phyloP scores from a whole-genome alignment of 495 filamentous ascomycete species.

The Podospora appendiculata region DNA sequence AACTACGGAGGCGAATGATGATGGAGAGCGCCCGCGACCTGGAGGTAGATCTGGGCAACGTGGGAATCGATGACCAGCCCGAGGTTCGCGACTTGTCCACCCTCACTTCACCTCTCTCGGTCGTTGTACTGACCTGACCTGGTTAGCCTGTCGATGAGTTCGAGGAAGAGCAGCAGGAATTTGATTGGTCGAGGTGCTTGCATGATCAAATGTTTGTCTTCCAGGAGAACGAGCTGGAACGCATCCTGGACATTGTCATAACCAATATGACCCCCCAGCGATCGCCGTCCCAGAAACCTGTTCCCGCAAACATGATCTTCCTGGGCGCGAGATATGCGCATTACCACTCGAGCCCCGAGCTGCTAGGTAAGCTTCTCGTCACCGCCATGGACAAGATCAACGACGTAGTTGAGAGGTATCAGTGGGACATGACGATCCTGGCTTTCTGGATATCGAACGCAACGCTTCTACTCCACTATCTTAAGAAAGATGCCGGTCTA shows the following conservation, averaged over 20 bases:
- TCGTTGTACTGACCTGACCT: slow-evolving; percentile 6
- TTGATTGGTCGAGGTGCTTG: slow-evolving; percentile 92
- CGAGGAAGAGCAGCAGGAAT: slow-evolving; percentile 86
- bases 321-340: slow-evolving; percentile 93
- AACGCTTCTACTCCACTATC: slow-evolving; percentile 86
- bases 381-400: slow-evolving; percentile 96
- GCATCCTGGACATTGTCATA: slow-evolving; percentile 90
- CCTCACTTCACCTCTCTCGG: slow-evolving; percentile 1
- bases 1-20: slow-evolving; percentile 96
- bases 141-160: slow-evolving; percentile 68
- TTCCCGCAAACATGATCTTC: slow-evolving; percentile 95
- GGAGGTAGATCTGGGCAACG: slow-evolving; percentile 91
- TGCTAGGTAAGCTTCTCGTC: slow-evolving; percentile 70
- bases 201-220: slow-evolving; percentile 99
- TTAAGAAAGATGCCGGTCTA: slow-evolving; percentile 87
- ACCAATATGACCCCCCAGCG: slow-evolving; percentile 97
- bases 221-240: slow-evolving; percentile 83
- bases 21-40: slow-evolving; percentile 98
- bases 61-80: slow-evolving; percentile 92
- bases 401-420: slow-evolving; percentile 82
- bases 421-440: slow-evolving; percentile 99
- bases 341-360: slow-evolving; percentile 84
- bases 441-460: slow-evolving; percentile 99
- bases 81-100: slow-evolving; percentile 49
- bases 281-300: slow-evolving; percentile 92